Evolutionary conservation across 139 green algal species (phyloP).

Genomic region (Haematococcus lacustris): DNA sequence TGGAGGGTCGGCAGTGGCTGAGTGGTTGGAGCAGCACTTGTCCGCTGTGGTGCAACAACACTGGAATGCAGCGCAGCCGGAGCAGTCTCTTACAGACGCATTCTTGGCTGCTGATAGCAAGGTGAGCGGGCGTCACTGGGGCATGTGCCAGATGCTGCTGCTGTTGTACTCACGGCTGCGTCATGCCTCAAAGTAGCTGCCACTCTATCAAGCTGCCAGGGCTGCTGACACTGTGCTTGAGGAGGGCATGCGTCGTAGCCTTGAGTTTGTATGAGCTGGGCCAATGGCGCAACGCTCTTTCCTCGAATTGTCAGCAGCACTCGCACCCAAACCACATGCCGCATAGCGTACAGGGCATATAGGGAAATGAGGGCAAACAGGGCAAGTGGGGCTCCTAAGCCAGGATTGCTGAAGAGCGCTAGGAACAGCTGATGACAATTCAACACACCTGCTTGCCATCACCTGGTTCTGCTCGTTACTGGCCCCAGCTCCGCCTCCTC

Average conservation of each 20-base stretch:
- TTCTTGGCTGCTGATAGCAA: constrained; percentile 49
- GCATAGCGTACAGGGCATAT: too few relatives aligned
- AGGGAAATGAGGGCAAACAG: too few relatives aligned
- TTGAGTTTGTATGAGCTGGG: neutral
- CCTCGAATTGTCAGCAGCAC: too few relatives aligned
- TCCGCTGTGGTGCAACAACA: constrained; percentile 37
- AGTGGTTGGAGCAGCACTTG: constrained; percentile 70
- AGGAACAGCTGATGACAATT: too few relatives aligned
- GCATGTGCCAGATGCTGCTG: neutral
- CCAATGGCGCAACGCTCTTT: neutral
- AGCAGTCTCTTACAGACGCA: constrained; percentile 36
- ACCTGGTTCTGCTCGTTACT: neutral
- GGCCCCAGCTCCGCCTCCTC: too few relatives aligned
- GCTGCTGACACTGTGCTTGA: neutral
- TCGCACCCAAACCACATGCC: too few relatives aligned
- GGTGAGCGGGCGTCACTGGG: too few relatives aligned
- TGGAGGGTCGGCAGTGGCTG: constrained; percentile 58
- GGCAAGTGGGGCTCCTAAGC: too few relatives aligned
- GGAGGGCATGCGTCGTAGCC: neutral
- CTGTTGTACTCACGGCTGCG: neutral
- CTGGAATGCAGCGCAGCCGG: constrained; percentile 42
- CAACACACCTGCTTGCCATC: too few relatives aligned
- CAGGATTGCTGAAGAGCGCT: too few relatives aligned
- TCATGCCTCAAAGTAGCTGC: neutral
- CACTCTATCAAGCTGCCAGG: neutral